Evolutionary conservation across 108 stramenopile species (phyloP).

Genomic region (Licmophora abbreviata): DNA sequence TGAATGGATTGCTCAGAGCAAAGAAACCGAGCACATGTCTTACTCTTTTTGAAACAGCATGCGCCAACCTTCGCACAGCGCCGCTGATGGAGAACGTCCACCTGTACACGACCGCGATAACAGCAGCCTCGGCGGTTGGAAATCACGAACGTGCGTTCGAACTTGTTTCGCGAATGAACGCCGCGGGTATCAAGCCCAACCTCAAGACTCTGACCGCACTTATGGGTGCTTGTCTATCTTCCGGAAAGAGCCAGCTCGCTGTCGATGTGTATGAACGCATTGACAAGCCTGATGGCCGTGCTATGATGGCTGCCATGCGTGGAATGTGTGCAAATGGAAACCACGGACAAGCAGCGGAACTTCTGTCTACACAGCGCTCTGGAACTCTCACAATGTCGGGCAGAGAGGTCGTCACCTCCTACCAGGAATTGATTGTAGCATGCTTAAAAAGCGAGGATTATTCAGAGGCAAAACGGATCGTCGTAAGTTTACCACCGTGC

Average conservation of each 20-base stretch:
- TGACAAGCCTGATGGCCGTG: constrained; percentile 64
- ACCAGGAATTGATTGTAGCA: constrained; percentile 34
- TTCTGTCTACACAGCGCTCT: constrained; percentile 30
- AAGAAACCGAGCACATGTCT: constrained; percentile 68
- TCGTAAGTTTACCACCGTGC: constrained; percentile 23
- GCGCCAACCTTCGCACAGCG: constrained; percentile 44
- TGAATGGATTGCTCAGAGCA: constrained; percentile 65
- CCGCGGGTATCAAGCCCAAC: constrained; percentile 73
- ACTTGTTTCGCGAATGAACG: constrained; percentile 68
- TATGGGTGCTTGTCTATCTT: constrained; percentile 69
- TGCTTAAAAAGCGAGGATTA: constrained; percentile 39
- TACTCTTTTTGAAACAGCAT: constrained; percentile 77
- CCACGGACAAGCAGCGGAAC: constrained; percentile 27
- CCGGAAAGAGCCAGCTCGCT: constrained; percentile 46
- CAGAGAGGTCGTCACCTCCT: constrained; percentile 56
- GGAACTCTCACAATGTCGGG: constrained; percentile 39
- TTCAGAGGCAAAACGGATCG: constrained; percentile 28
- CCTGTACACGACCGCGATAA: constrained; percentile 85
- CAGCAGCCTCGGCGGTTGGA: constrained; percentile 65
- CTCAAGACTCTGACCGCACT: constrained; percentile 75
- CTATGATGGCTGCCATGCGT: constrained; percentile 51
- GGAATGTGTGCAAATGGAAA: constrained; percentile 47
- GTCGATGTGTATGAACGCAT: constrained; percentile 56
- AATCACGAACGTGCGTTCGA: constrained; percentile 76
- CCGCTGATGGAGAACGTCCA: constrained; percentile 70